These are phyloP conservation scores for Boechera stricta DNA, from an alignment of 345 rosid genomes.

Conservation along the genomic window DNA sequence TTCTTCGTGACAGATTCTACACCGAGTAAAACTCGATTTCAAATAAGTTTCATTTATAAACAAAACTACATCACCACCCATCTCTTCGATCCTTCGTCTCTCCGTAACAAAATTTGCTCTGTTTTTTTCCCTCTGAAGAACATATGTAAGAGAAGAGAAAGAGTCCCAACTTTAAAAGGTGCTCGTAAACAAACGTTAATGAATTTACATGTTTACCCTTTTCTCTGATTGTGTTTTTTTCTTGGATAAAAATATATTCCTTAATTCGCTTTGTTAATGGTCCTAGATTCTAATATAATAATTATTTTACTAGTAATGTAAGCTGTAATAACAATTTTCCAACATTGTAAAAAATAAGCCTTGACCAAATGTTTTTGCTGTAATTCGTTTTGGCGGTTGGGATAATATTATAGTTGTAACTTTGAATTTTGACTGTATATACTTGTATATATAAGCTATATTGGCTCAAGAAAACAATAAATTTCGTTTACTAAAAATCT, in stretches of 20 bases:
- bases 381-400: background rate
- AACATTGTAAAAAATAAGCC: background rate
- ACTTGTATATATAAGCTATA: too few relatives aligned
- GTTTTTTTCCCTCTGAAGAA: slow-evolving; percentile 8
- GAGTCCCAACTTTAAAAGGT: slow-evolving; percentile 30
- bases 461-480: too few relatives aligned
- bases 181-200: background rate
- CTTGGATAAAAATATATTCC: slow-evolving; percentile 3
- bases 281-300: slow-evolving; percentile 6
- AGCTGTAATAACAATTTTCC: background rate
- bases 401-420: background rate
- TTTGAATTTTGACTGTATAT: slow-evolving; percentile 7
- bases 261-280: background rate
- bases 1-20: slow-evolving; percentile 94
- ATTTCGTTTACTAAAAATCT: too few relatives aligned
- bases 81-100: slow-evolving; percentile 25
- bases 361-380: slow-evolving; percentile 27
- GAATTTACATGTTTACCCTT: slow-evolving; percentile 30
- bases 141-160: background rate
- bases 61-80: slow-evolving; percentile 69
- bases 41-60: slow-evolving; percentile 54
- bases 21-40: slow-evolving; percentile 35
- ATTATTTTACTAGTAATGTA: slow-evolving; percentile 11
- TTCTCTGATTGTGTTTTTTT: background rate
- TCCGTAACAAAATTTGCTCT: background rate